Base-by-base conservation (phyloP, 2,329 filamentous ascomycete genomes). In the Aspergillus niger region DNA sequence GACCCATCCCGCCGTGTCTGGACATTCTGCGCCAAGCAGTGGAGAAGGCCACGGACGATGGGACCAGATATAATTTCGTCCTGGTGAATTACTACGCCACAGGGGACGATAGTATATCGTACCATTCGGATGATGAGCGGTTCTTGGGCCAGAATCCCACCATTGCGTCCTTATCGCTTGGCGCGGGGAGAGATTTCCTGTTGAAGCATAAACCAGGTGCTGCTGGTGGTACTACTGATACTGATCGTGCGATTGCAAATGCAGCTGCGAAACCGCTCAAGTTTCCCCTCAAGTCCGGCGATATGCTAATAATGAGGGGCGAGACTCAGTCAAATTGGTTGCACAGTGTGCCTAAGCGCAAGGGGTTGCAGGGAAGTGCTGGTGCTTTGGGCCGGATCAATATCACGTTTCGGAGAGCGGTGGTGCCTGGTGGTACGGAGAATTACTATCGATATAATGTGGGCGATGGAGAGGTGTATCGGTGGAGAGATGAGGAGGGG, bases 401-500 rank as follows among this genome's bases (percentile, higher is more conserved):
- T 70, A 92, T 94, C 64, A 94, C 91, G 0, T 91, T 93, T 70
- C 80, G 91, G 28, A 83, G 82, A 65, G 91, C 89, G 22, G 82
- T 91, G 80, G 81, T 90, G 22, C 89, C 84, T 66, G 89, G 80
- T 3, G 90, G 90, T 1, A 93, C 90, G 28, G 88, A 91, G 69
- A 94, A 94, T 74, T 93, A 94, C 74, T 92, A 94, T 74, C 85
- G 87, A 70, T 94, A 94, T 76, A 94, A 94, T 76, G 89, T 93
- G 54, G 90, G 91, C 0, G 82, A 75, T 41, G 90, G 91, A 0
- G 81, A 79, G 1, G 84, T 89, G n/a, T 89, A 86, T 73, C 83
- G 81, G 68, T 93, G 91, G 91, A 81, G 90, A 72, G 79, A 79
- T 17, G 72, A 64, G 50, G 78, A 44, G 32, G 57, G 58, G 51